Evolutionary conservation across 2,329 filamentous ascomycete species (phyloP).

Genomic region (Coniochaeta ligniaria): DNA sequence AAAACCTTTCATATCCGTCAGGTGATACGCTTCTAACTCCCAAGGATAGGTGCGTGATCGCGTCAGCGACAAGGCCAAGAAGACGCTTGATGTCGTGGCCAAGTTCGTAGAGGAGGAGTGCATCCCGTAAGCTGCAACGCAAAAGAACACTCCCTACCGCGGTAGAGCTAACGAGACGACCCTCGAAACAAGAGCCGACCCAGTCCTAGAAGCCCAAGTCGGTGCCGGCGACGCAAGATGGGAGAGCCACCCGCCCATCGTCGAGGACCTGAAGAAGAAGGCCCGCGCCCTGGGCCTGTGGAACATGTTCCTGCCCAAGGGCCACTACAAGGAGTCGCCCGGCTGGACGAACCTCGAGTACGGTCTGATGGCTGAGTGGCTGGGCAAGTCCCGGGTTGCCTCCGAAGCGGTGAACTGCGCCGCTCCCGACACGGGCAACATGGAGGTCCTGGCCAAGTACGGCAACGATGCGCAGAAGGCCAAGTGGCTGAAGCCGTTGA

Average conservation of each 20-base stretch:
- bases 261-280: slow-evolving; percentile 84
- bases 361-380: slow-evolving; percentile 91
- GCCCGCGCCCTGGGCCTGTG: slow-evolving; percentile 80
- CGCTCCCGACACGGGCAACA: slow-evolving; percentile 89
- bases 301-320: slow-evolving; percentile 97
- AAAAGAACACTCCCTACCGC: neutral
- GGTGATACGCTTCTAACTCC: neutral
- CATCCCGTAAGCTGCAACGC: slow-evolving; percentile 51
- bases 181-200: slow-evolving; percentile 54
- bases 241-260: slow-evolving; percentile 68
- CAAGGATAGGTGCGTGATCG: slow-evolving; percentile 28
- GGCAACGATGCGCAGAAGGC: slow-evolving; percentile 80
- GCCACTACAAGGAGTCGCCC: slow-evolving; percentile 90
- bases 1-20: slow-evolving; percentile 1
- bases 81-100: slow-evolving; percentile 80
- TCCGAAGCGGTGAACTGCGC: slow-evolving; percentile 87
- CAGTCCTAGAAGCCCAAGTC: slow-evolving; percentile 72
- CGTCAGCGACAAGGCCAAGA: slow-evolving; percentile 79
- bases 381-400: slow-evolving; percentile 78
- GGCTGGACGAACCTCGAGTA: slow-evolving; percentile 96
- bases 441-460: slow-evolving; percentile 92
- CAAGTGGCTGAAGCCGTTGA: slow-evolving; percentile 72
- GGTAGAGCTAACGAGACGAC: slow-evolving; percentile 6
- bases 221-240: slow-evolving; percentile 72
- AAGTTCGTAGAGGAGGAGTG: slow-evolving; percentile 97